Conservation (phyloP, 441 rosid genomes). For the Populus tomentosa region DNA sequence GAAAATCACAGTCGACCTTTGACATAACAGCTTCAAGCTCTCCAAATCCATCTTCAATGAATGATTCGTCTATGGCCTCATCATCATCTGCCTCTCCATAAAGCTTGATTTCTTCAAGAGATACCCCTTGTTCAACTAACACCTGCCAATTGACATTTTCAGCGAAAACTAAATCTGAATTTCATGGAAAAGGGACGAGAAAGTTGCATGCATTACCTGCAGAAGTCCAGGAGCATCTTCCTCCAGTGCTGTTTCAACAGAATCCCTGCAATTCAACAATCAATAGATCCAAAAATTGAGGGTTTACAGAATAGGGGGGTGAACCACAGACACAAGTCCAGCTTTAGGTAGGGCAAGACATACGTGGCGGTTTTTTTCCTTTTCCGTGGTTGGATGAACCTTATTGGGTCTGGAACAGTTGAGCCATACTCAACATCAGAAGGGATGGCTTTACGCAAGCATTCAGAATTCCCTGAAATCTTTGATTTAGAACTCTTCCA, state of each 20-base stretch:
- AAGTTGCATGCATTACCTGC: constrained; percentile 41
- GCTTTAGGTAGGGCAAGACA: constrained; percentile 9
- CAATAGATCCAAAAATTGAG: constrained; percentile 11
- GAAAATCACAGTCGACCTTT: constrained; percentile 41
- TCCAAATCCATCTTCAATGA: constrained; percentile 53
- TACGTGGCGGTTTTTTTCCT: constrained; percentile 90
- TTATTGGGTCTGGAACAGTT: constrained; percentile 29
- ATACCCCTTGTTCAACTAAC: constrained; percentile 63
- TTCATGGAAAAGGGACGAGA: constrained; percentile 9
- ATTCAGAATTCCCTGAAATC: constrained; percentile 24
- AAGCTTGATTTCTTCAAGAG: constrained; percentile 71
- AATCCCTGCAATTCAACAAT: constrained; percentile 53
- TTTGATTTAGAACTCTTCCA: constrained; percentile 25
- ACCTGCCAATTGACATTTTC: constrained; percentile 40
- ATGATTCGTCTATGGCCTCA: constrained; percentile 59
- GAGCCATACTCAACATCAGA: constrained; percentile 23
- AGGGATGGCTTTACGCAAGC: constrained; percentile 20
- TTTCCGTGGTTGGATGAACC: constrained; percentile 39
- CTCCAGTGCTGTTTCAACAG: constrained; percentile 71
- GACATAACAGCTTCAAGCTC: constrained; percentile 85
- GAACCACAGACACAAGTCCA: not conserved
- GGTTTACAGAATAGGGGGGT: constrained; percentile 3
- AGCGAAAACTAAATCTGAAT: not conserved
- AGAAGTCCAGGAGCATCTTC: constrained; percentile 97
- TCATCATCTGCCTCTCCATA: constrained; percentile 59